Evolutionary conservation across 1,284 basidiomycete genomes (phyloP).

Genomic region (Uromyces viciae-fabae): DNA sequence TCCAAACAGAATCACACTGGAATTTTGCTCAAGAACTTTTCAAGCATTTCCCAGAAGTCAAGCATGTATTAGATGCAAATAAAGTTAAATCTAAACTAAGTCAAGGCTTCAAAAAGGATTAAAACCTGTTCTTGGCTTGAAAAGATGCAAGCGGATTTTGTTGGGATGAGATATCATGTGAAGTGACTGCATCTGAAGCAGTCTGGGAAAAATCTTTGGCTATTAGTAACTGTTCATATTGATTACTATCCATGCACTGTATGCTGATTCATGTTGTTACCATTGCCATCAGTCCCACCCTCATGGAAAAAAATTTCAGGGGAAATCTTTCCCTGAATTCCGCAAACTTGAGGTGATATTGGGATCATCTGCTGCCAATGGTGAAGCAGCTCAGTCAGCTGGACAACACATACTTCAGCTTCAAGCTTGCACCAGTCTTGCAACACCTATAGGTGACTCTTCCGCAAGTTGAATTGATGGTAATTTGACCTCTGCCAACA

Average conservation of each 20-base stretch:
- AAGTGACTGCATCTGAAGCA: background rate
- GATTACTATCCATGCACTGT: background rate
- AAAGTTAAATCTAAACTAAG: background rate
- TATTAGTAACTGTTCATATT: background rate
- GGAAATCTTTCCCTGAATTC: background rate
- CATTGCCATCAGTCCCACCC: background rate
- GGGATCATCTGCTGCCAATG: background rate
- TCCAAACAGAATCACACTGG: background rate
- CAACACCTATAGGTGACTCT: background rate
- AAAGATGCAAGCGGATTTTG: background rate
- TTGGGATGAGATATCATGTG: background rate
- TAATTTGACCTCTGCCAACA: background rate
- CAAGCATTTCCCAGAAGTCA: background rate
- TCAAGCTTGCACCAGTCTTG: background rate
- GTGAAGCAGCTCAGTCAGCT: background rate
- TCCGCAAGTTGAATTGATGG: background rate
- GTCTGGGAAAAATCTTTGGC: background rate
- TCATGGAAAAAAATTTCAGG: background rate
- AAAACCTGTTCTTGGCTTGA: background rate
- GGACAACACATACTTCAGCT: background rate
- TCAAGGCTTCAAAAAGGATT: background rate
- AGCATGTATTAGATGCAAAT: background rate
- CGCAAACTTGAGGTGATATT: background rate
- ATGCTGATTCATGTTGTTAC: background rate
- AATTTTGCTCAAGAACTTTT: background rate